These are phyloP conservation scores for Linaria vulgaris DNA, from an alignment of 257 asterid species.

Conservation along the genomic window DNA sequence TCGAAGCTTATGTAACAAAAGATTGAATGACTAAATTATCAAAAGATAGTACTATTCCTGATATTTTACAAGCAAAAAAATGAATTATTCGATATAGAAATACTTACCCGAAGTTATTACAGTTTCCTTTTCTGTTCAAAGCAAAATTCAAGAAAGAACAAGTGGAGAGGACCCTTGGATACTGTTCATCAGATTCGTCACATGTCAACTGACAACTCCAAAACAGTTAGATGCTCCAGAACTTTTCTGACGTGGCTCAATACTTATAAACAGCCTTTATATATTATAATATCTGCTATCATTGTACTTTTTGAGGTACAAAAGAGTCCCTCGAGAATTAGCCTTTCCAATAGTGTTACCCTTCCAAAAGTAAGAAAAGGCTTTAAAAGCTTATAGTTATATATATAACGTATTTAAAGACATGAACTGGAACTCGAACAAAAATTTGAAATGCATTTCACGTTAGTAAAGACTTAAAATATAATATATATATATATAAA, in stretches of 20 bases:
- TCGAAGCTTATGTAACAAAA: no score
- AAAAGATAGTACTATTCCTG: no score
- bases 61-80: no score
- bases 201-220: slow-evolving; percentile 55
- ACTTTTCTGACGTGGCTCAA: slow-evolving; percentile 35
- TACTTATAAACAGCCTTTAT: no score
- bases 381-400: not conserved
- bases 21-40: no score
- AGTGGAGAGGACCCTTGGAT: slow-evolving; percentile 24
- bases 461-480: not conserved
- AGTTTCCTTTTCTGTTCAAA: no score
- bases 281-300: slow-evolving; percentile 7
- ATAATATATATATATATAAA: no score
- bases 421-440: not conserved
- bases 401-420: not conserved
- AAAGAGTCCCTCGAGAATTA: slow-evolving; percentile 6
- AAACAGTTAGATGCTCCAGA: slow-evolving; percentile 14
- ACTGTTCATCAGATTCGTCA: slow-evolving; percentile 48
- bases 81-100: no score
- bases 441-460: not conserved
- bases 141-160: not conserved
- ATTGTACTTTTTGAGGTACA: slow-evolving; percentile 19
- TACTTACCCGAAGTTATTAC: no score
- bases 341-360: slow-evolving; percentile 22
- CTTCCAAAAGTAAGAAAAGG: slow-evolving; percentile 16